Evolutionary conservation across 192 early-diverging fungal genomes (phyloP).

Genomic region (Geranomyces variabilis): DNA sequence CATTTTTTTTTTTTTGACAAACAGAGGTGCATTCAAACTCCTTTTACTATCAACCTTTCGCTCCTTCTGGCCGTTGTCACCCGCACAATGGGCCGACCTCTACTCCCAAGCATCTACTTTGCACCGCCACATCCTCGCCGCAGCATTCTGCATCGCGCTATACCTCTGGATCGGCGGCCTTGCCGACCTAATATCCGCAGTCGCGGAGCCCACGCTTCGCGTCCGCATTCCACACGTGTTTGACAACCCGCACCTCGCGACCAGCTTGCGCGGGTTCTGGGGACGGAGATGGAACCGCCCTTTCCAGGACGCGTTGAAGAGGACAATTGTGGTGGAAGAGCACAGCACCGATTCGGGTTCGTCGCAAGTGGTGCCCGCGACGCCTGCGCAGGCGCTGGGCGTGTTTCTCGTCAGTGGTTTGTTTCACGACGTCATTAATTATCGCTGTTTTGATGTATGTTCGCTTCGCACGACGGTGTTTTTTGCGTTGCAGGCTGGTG

Average conservation of each 20-base stretch:
- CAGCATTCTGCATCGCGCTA: not conserved
- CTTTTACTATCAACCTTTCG: not conserved
- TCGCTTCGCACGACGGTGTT: constrained; percentile 4
- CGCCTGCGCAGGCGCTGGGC: not conserved
- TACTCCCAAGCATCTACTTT: not conserved
- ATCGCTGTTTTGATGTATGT: not conserved
- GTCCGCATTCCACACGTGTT: constrained; percentile 25
- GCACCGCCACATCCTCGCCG: not conserved
- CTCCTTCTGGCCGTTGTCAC: not conserved
- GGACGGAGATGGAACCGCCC: constrained; percentile 18
- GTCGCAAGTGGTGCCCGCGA: not conserved
- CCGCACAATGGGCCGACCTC: too few relatives aligned
- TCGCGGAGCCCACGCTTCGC: not conserved
- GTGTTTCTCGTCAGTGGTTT: constrained; percentile 24
- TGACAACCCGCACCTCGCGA: not conserved
- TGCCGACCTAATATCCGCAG: not conserved
- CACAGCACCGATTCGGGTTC: not conserved
- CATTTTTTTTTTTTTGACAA: not conserved
- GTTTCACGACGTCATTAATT: constrained; percentile 26
- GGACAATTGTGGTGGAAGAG: not conserved
- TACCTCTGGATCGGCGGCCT: constrained; percentile 32
- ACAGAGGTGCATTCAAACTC: constrained; percentile 23
- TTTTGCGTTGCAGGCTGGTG: constrained; percentile 12
- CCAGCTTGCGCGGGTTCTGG: constrained; percentile 21
- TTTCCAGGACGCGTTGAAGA: constrained; percentile 18